Evolutionary conservation across 2,329 filamentous ascomycete species (phyloP), one percentile per base, ranked within the genome.

Genomic region (Sporothrix humicola): DNA sequence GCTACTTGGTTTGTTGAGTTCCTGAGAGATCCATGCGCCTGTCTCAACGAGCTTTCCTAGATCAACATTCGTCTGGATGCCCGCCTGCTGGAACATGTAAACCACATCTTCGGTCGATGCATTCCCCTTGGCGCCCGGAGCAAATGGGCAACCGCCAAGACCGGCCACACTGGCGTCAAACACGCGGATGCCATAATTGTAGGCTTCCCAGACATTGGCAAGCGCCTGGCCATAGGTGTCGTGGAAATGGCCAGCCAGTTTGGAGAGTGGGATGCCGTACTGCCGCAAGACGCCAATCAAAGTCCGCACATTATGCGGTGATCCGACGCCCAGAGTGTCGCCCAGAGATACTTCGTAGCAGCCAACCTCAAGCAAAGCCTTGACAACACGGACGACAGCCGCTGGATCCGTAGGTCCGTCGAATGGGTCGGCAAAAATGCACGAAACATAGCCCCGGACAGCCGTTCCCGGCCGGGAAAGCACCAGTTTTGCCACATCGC

Each of bases 241-340:
- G 81, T 97, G 93, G 79, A 97, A 95, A 81, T 97, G 93, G 83
- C 94, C 89, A 0, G 93, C 93, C 12, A 97, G 82, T 77, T 90
- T 90, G 75, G 86, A 86, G 73, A 94, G 84, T 63, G 94, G 83
- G 72, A 89, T 87, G 72, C 85, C 83, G 2, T 91, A 93, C 72
- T 89, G 85, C 23, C 90, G 90, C 20, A 52, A n/a, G 3, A 52
- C 48, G 6, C 48, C 48, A 52, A 52, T 52, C 6, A 52, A n/a
- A n/a, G 4, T 52, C 2, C 48, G 48, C 13, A 52, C 48, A n/a
- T 52, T 52, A 6, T 52, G 48, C 15, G 90, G 91, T 0, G 93
- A 96, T 44, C 94, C 95, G 88, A 97, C 94, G 20, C 95, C 95
- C 0, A 94, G 95, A 0, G 95, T 98, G 79, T 97, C 95, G 6